phyloP scores from a whole-genome alignment of 2,329 filamentous ascomycete genomes.

The Alternaria alternata region DNA sequence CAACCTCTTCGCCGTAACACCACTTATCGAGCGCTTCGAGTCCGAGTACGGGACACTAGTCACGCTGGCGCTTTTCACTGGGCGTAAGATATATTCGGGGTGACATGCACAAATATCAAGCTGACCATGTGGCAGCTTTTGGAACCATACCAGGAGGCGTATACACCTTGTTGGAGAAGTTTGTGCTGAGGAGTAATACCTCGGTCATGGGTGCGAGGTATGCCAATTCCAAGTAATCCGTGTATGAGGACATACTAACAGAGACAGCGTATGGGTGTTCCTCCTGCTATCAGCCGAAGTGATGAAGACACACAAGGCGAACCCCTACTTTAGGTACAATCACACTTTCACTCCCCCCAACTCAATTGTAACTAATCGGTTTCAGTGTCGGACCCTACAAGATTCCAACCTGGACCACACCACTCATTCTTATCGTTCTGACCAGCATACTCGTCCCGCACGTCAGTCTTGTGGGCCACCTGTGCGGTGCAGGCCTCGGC shows the following conservation, averaged over 20 bases:
- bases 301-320: slow-evolving; percentile 81
- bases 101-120: slow-evolving; percentile 58
- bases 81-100: slow-evolving; percentile 69
- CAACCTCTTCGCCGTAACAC: slow-evolving; percentile 81
- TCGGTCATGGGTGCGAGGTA: slow-evolving; percentile 84
- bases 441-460: slow-evolving; percentile 79
- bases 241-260: background rate
- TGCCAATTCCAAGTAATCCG: slow-evolving; percentile 21
- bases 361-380: slow-evolving; percentile 10
- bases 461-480: slow-evolving; percentile 84
- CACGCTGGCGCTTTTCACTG: slow-evolving; percentile 85
- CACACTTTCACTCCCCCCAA: slow-evolving; percentile 45
- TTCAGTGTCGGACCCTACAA: slow-evolving; percentile 65
- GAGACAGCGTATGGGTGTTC: slow-evolving; percentile 87
- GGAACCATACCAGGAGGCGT: slow-evolving; percentile 75
- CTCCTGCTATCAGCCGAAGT: slow-evolving; percentile 84
- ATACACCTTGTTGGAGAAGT: slow-evolving; percentile 81
- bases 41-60: slow-evolving; percentile 89
- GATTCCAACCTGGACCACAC: slow-evolving; percentile 92
- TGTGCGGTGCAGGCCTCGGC: slow-evolving; percentile 83
- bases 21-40: slow-evolving; percentile 94
- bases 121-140: slow-evolving; percentile 49
- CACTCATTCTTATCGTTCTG: slow-evolving; percentile 77
- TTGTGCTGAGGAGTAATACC: slow-evolving; percentile 74
- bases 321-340: slow-evolving; percentile 74